phyloP scores from a whole-genome alignment of 192 early-diverging fungal species.

The Cetraspora pellucida region DNA sequence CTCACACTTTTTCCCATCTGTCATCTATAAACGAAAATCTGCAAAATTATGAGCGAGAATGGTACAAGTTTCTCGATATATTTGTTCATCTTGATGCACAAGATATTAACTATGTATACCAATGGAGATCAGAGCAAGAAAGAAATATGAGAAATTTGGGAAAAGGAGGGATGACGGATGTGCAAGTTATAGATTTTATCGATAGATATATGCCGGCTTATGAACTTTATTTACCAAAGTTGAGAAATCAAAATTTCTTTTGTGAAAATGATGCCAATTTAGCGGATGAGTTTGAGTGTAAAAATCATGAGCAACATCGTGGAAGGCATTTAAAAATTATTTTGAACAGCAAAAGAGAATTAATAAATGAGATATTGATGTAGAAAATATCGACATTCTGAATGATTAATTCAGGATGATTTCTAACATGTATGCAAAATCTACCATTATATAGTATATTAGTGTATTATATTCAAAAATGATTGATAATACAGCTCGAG shows the following conservation, averaged over 20 bases:
- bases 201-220: slow-evolving; percentile 89
- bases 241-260: slow-evolving; percentile 54
- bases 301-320: not conserved
- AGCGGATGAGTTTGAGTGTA: no score
- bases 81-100: slow-evolving; percentile 72
- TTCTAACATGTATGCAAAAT: no score
- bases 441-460: no score
- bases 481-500: no score
- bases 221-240: slow-evolving; percentile 56
- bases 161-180: slow-evolving; percentile 65
- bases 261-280: slow-evolving; percentile 24
- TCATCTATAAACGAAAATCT: slow-evolving; percentile 52
- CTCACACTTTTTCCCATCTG: slow-evolving; percentile 50
- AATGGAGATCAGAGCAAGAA: slow-evolving; percentile 91
- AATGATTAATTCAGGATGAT: no score
- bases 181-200: slow-evolving; percentile 84
- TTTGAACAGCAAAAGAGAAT: not conserved
- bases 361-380: not conserved
- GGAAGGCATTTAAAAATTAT: not conserved
- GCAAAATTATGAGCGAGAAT: slow-evolving; percentile 54
- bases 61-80: slow-evolving; percentile 73
- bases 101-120: slow-evolving; percentile 68
- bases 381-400: not conserved
- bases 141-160: slow-evolving; percentile 52
- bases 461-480: no score